Evolutionary conservation across 2,329 filamentous ascomycete genomes (phyloP).

Genomic region (Stenocarpella maydis): DNA sequence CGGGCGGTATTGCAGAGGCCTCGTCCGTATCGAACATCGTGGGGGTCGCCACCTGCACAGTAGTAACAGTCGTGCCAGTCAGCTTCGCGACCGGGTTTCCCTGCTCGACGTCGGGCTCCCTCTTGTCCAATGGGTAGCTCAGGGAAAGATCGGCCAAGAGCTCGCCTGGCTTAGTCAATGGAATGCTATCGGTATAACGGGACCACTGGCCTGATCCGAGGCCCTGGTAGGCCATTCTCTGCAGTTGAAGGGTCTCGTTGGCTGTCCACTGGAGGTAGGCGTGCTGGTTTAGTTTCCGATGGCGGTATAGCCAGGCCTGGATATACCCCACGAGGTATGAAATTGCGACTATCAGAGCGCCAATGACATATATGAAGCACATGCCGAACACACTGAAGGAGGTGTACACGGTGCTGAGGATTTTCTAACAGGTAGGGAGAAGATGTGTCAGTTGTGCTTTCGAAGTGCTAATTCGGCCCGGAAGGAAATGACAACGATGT

Average conservation of each 20-base stretch:
- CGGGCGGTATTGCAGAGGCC: neutral
- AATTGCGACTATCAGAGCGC: constrained; percentile 33
- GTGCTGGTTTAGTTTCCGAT: constrained; percentile 33
- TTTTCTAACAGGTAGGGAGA: constrained; percentile 35
- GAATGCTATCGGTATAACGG: neutral
- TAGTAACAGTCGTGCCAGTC: neutral
- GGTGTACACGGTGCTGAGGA: constrained; percentile 36
- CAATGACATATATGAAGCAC: constrained; percentile 37
- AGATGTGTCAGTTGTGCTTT: neutral
- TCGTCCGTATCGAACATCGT: neutral
- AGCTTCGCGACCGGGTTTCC: neutral
- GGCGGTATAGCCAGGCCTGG: constrained; percentile 31
- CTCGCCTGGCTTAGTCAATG: neutral
- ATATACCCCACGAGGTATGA: constrained; percentile 37
- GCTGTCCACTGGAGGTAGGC: constrained; percentile 39
- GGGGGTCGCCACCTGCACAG: neutral
- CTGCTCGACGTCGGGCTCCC: neutral
- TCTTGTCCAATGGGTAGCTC: neutral
- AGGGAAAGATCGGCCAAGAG: neutral
- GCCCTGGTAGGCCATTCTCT: constrained; percentile 41
- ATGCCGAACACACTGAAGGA: constrained; percentile 43
- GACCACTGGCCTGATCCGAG: neutral
- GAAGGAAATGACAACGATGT: neutral
- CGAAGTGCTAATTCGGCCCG: neutral
- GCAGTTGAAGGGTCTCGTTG: constrained; percentile 41